Percentiles rank a stretch among this genome's conserved stretches.
These are phyloP conservation scores for Trichopus zeylanicus DNA, from an alignment of 116 monocot species.

Conservation along the genomic window DNA sequence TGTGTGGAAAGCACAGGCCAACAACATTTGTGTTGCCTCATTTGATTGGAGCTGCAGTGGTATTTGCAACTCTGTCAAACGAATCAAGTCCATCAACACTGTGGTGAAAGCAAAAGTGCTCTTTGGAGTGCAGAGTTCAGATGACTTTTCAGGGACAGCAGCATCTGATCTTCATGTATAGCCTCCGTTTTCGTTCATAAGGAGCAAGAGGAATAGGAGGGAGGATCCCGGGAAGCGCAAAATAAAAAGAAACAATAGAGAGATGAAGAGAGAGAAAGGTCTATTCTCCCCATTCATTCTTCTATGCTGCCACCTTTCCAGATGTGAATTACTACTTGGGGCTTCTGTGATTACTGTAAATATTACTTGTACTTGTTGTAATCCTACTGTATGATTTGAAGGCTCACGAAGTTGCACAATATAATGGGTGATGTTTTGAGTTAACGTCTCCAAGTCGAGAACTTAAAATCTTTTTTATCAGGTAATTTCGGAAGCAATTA, in stretches of 20 bases:
- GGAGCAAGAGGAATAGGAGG: neutral
- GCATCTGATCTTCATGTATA: neutral
- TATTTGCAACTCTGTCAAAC: conserved; percentile 77
- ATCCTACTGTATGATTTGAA: too few relatives aligned
- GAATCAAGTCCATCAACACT: conserved; percentile 72
- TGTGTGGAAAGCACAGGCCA: conserved; percentile 94
- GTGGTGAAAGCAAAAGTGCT: conserved; percentile 68
- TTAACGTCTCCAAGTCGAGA: too few relatives aligned
- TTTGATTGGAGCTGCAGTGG: conserved; percentile 98
- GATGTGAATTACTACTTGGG: too few relatives aligned
- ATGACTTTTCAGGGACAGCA: neutral
- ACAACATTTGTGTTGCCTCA: conserved; percentile 87
- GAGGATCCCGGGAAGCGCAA: conserved; percentile 13
- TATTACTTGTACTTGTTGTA: too few relatives aligned
- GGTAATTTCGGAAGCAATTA: too few relatives aligned
- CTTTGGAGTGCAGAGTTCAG: conserved; percentile 63
- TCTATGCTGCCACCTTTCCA: too few relatives aligned
- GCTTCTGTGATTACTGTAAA: too few relatives aligned
- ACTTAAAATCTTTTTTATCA: too few relatives aligned
- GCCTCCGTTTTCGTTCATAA: neutral
- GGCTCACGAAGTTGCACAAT: too few relatives aligned
- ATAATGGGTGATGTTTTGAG: too few relatives aligned
- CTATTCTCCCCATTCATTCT: conserved; percentile 22
- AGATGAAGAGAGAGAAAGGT: conserved; percentile 7
- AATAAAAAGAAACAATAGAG: conserved; percentile 8